Percentiles rank a stretch among this genome's conserved stretches.
phyloP scores from a whole-genome alignment of 805 yeast species.

The Monosporozyma aquatica region DNA sequence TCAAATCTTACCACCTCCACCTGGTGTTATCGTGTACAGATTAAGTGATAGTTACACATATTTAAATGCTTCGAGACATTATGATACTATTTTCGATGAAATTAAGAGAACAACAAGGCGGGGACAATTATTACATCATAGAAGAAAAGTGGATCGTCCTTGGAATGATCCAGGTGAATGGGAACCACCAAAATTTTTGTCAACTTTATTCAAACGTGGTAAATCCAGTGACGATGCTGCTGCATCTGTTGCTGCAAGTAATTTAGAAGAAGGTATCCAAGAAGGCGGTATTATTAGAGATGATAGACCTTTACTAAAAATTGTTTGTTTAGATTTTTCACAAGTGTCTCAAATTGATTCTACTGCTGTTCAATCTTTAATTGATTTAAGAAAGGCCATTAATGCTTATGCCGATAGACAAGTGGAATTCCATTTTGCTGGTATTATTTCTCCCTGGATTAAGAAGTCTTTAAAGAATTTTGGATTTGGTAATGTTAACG shows the following conservation, averaged over 20 bases:
- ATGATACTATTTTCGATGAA: conserved; percentile 59
- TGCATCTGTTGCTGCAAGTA: not conserved
- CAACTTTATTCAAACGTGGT: conserved; percentile 10
- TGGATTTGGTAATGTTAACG: conserved; percentile 62
- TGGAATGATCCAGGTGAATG: conserved; percentile 80
- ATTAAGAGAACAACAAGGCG: conserved; percentile 53
- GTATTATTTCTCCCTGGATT: conserved; percentile 80
- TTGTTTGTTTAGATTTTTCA: conserved; percentile 75
- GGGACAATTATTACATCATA: conserved; percentile 37
- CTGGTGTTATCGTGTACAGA: conserved; percentile 81
- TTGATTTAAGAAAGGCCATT: conserved; percentile 65
- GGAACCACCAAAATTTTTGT: conserved; percentile 33
- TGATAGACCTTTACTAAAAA: conserved; percentile 55
- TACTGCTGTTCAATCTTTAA: conserved; percentile 68
- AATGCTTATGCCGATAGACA: conserved; percentile 69
- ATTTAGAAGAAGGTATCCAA: conserved; percentile 1
- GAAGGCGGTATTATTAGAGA: conserved; percentile 34
- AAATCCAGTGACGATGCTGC: conserved; percentile 15
- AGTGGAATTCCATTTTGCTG: conserved; percentile 84
- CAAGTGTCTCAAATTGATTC: conserved; percentile 68
- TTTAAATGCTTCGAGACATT: conserved; percentile 68
- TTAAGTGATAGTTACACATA: conserved; percentile 75
- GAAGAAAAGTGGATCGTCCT: conserved; percentile 48
- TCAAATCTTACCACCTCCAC: conserved; percentile 68
- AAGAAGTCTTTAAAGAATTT: conserved; percentile 63